phyloP scores from a whole-genome alignment of 2,329 filamentous ascomycete species.

The Fusarium tricinctum region DNA sequence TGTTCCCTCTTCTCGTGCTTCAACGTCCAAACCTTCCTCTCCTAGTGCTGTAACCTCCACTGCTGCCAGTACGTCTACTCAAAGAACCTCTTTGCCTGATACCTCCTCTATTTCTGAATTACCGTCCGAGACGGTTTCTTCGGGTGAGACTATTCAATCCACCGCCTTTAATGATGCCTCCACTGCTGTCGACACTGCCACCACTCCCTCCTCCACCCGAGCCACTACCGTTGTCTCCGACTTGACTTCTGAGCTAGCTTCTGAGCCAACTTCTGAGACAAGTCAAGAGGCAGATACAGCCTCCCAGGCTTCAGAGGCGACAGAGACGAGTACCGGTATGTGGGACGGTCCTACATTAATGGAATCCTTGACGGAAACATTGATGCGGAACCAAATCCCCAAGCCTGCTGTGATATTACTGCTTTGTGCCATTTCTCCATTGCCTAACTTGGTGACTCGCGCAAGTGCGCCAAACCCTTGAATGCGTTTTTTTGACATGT shows the following conservation, averaged over 20 bases:
- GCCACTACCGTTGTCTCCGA: slow-evolving; percentile 22
- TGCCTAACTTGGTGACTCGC: slow-evolving; percentile 17
- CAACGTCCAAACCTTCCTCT: slow-evolving; percentile 49
- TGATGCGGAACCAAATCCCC: slow-evolving; percentile 34
- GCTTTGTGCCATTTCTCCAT: slow-evolving; percentile 24
- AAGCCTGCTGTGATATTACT: slow-evolving; percentile 38
- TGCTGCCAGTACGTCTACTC: slow-evolving; percentile 53
- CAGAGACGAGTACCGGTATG: slow-evolving; percentile 51
- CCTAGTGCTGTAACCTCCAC: slow-evolving; percentile 44
- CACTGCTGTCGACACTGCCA: slow-evolving; percentile 33
- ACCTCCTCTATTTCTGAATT: slow-evolving; percentile 50
- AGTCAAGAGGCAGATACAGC: slow-evolving; percentile 31
- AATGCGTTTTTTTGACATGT: neutral
- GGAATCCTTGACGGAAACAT: slow-evolving; percentile 21
- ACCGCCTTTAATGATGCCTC: slow-evolving; percentile 37
- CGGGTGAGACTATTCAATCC: slow-evolving; percentile 44
- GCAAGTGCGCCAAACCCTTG: slow-evolving; percentile 45
- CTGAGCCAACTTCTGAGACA: slow-evolving; percentile 24
- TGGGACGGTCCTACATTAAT: slow-evolving; percentile 45
- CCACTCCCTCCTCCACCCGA: slow-evolving; percentile 25
- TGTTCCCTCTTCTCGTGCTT: slow-evolving; percentile 49
- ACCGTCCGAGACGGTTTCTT: slow-evolving; percentile 47
- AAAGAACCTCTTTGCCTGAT: slow-evolving; percentile 49
- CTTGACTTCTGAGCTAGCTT: slow-evolving; percentile 3
- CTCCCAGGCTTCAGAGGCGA: slow-evolving; percentile 32